These are phyloP conservation scores for Phytophthora sansomeana DNA, from an alignment of 352 stramenopile genomes.

Conservation along the genomic window DNA sequence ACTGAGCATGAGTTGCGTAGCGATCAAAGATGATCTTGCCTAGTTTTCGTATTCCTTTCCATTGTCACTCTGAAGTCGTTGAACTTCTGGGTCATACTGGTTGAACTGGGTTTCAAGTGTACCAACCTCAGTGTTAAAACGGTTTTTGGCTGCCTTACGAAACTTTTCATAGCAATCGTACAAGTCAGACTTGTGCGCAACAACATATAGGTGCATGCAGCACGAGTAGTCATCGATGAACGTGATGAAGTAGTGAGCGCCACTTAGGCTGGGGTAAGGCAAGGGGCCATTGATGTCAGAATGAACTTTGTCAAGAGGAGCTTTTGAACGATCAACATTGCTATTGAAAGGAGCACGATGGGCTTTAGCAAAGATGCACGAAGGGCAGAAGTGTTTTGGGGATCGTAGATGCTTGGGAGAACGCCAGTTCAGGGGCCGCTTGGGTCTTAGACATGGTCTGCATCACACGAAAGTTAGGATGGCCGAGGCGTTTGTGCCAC, in stretches of 20 bases:
- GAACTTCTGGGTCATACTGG: background rate
- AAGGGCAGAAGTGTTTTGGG: conserved; percentile 6
- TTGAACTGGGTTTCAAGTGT: conserved; percentile 1
- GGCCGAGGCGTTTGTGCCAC: conserved; percentile 14
- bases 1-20: no score
- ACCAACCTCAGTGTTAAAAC: background rate
- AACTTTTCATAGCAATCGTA: conserved; percentile 7
- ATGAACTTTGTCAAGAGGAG: conserved; percentile 2
- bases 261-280: conserved; percentile 13
- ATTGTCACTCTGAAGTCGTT: background rate
- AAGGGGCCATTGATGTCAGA: conserved; percentile 8
- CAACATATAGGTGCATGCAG: conserved; percentile 6
- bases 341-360: conserved; percentile 17
- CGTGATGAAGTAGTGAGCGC: conserved; percentile 10
- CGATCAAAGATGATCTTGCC: no score
- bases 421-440: conserved; percentile 6
- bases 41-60: background rate
- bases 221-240: conserved; percentile 19
- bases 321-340: conserved; percentile 7
- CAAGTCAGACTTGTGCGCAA: background rate
- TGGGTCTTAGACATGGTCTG: conserved; percentile 17
- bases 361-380: conserved; percentile 18
- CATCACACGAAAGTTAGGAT: conserved; percentile 25
- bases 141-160: background rate
- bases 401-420: conserved; percentile 14